Base-by-base conservation (phyloP, 768 basidiomycete genomes). In the Chalciporus piperatus region DNA sequence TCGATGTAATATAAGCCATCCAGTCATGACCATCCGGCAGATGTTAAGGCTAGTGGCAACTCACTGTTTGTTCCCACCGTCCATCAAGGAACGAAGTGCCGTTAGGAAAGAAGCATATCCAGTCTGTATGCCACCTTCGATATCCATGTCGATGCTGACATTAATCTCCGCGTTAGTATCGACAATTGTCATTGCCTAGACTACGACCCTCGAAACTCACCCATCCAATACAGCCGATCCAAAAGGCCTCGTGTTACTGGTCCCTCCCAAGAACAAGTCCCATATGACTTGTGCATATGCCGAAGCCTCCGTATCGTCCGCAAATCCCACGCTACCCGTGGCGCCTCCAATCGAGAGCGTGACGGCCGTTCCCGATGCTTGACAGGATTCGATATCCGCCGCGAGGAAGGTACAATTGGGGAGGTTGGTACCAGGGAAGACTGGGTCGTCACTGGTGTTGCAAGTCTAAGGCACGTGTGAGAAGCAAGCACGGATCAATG, bases 191-290 rank as follows among this genome's bases (percentile, higher is more conserved):
- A 48, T 59, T 28, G 11, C 45, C 50, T 42, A 35, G 59, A 49
- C 50, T 20, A 60, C 54, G 13, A 1, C 39, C n/a, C 4, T 22
- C 25, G 28, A 40, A 6, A 45, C 64, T 14, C 39, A 87, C 86
- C 88, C 88, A 58, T 89, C 87, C 22, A 90, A 73, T 45, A 88
- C 76, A 3, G 86, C 88, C 52, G 57, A 67, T 22, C 88, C 88
- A 58, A 90, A 90, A 0, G 87, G 88, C 52, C 87, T 76, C 14
- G 80, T 85, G 23, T 64, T 63, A 51, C 78, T 81, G 1, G 71
- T 73, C 16, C 85, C 85, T 9, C 86, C 87, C 25, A 89, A 70
- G 66, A 89, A 88, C 44, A 85, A 52, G 45, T 68, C 46, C 88
- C 88, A 89, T 46, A 90, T 80, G 0, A 80, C 82, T 47, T 83